Evolutionary conservation across 2,329 filamentous ascomycete genomes (phyloP).

Genomic region (Cladosporium velox): DNA sequence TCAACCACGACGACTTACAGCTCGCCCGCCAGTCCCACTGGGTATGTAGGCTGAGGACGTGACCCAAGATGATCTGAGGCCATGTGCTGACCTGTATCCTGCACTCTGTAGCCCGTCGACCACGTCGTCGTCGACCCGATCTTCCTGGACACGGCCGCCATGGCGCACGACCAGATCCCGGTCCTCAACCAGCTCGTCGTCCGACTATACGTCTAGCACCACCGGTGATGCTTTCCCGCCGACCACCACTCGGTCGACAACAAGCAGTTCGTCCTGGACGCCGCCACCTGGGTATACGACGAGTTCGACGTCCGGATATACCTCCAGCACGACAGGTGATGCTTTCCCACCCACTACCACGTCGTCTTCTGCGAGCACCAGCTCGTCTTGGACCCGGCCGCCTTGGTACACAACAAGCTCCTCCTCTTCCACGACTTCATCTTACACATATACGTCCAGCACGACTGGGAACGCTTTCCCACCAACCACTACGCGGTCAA

Average conservation of each 20-base stretch:
- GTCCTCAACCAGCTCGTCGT: neutral
- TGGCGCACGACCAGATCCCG: neutral
- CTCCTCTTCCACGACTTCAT: neutral
- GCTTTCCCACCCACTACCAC: neutral
- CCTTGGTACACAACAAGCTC: neutral
- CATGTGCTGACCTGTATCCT: neutral
- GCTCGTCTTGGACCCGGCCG: neutral
- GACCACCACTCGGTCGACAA: neutral
- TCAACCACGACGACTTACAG: neutral
- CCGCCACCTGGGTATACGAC: neutral
- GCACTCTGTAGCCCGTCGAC: neutral
- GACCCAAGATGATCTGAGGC: neutral
- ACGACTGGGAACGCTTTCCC: neutral
- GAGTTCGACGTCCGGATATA: neutral
- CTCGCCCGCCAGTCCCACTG: neutral
- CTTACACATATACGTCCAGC: neutral
- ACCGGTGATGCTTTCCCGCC: neutral
- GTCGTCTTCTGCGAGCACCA: neutral
- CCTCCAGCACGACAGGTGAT: neutral
- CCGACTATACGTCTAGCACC: neutral
- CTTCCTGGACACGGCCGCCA: neutral
- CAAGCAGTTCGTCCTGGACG: neutral
- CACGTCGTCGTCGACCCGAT: neutral
- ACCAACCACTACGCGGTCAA: neutral
- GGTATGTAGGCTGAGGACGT: neutral